A percentile compares a stretch with the other conserved stretches of the same genome.
Evolutionary conservation across 495 filamentous ascomycete species (phyloP).

Genomic region (Tuber calosporum): DNA sequence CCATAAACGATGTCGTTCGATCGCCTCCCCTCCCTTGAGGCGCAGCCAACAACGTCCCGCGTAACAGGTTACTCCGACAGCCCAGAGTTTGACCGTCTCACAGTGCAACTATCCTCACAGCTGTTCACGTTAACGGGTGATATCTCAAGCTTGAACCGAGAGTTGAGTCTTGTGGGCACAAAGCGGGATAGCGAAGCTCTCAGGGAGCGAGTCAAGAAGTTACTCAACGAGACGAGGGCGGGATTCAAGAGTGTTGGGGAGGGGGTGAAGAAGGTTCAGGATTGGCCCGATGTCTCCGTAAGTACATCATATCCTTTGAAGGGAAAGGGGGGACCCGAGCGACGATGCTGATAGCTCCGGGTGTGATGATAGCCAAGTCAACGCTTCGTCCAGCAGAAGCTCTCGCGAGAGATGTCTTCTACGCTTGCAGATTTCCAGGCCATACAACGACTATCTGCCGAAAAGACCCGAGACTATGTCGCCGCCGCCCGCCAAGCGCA

Average conservation of each 20-base stretch:
- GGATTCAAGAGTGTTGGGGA: constrained; percentile 92
- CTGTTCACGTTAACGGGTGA: constrained; percentile 82
- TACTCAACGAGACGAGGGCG: constrained; percentile 73
- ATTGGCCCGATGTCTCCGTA: constrained; percentile 89
- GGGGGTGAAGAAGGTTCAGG: constrained; percentile 80
- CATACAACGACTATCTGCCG: constrained; percentile 77
- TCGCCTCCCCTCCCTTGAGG: constrained; percentile 72
- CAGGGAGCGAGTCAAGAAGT: constrained; percentile 76
- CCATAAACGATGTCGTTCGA: constrained; percentile 76
- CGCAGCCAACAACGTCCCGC: constrained; percentile 63
- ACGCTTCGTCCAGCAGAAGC: constrained; percentile 89
- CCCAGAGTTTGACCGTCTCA: constrained; percentile 79
- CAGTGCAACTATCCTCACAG: constrained; percentile 71
- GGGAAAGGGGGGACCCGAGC: neutral
- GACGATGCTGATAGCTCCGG: constrained; percentile 13
- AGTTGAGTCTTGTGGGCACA: constrained; percentile 79
- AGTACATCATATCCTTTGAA: constrained; percentile 38
- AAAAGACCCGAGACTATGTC: constrained; percentile 84
- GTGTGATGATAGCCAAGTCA: constrained; percentile 61
- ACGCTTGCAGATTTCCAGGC: constrained; percentile 83
- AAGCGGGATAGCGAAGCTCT: constrained; percentile 84
- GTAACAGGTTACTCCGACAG: constrained; percentile 77
- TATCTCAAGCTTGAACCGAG: constrained; percentile 67
- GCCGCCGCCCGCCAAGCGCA: constrained; percentile 57
- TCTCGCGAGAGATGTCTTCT: constrained; percentile 82